Evolutionary conservation across 345 rosid species (phyloP).

Genomic region (Moricandia arvensis): DNA sequence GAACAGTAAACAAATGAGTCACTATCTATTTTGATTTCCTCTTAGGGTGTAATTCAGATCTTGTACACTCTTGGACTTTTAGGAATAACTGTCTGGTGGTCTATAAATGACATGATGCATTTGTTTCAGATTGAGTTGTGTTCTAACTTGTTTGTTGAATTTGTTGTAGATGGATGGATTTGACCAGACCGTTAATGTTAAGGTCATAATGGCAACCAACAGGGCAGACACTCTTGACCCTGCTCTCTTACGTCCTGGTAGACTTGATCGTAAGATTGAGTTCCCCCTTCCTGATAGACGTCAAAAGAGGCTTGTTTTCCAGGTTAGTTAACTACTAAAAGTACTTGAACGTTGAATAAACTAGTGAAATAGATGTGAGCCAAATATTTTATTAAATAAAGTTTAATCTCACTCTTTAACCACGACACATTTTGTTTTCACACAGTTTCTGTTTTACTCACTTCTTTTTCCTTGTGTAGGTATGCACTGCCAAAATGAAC

Average conservation of each 20-base stretch:
- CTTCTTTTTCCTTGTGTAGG: constrained; percentile 48
- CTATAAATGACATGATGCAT: neutral
- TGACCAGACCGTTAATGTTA: constrained; percentile 95
- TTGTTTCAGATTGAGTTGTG: neutral
- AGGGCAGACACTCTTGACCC: constrained; percentile 98
- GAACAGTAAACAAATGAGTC: neutral
- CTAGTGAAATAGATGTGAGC: constrained; percentile 6
- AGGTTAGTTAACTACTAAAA: constrained; percentile 42
- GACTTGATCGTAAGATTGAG: constrained; percentile 94
- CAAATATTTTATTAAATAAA: neutral
- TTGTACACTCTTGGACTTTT: neutral
- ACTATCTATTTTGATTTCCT: neutral
- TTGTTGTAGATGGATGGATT: constrained; percentile 75
- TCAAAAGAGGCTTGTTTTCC: constrained; percentile 99
- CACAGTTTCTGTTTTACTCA: neutral
- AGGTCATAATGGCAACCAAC: constrained; percentile 98
- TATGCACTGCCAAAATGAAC: constrained; percentile 97
- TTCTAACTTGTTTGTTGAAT: constrained; percentile 22
- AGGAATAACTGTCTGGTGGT: neutral
- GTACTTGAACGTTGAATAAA: constrained; percentile 1
- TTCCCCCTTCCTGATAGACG: constrained; percentile 96
- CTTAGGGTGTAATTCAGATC: neutral
- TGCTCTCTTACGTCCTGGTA: constrained; percentile 95
- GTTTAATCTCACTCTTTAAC: neutral
- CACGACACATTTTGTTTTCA: neutral